Conservation (phyloP, 2,329 filamentous ascomycete genomes). For the Sporothrix dimorphospora region DNA sequence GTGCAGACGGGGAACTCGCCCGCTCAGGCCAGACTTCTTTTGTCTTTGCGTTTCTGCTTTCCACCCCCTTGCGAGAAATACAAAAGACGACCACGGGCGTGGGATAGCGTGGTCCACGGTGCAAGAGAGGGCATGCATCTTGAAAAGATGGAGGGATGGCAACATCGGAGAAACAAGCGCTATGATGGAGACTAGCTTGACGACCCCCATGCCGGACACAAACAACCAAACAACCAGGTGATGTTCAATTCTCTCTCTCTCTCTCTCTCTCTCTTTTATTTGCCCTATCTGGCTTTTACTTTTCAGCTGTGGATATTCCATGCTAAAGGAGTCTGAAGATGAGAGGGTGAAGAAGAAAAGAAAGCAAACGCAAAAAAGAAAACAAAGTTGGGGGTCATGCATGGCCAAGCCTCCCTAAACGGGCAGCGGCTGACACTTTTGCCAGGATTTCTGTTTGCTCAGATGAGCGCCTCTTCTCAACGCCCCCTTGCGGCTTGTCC, state of each 20-base stretch:
- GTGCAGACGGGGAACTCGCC: slow-evolving; percentile 5
- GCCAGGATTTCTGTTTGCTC: slow-evolving; percentile 14
- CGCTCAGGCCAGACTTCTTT: background rate
- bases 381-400: slow-evolving; percentile 24
- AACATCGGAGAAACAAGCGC: slow-evolving; percentile 7
- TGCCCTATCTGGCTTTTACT: background rate
- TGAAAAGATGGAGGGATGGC: slow-evolving; percentile 7
- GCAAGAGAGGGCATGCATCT: background rate
- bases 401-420: slow-evolving; percentile 2
- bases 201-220: slow-evolving; percentile 13
- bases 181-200: background rate
- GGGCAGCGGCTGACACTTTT: background rate
- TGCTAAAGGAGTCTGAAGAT: background rate
- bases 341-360: background rate
- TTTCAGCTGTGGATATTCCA: background rate
- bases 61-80: background rate
- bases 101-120: slow-evolving; percentile 5
- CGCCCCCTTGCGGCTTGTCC: background rate
- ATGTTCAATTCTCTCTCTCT: background rate
- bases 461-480: background rate
- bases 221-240: background rate
- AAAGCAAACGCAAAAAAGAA: background rate
- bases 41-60: background rate
- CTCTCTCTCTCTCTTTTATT: background rate
- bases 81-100: background rate